Evolutionary conservation across 129 eudicot genomes (phyloP).

Genomic region (Apium graveolens): DNA sequence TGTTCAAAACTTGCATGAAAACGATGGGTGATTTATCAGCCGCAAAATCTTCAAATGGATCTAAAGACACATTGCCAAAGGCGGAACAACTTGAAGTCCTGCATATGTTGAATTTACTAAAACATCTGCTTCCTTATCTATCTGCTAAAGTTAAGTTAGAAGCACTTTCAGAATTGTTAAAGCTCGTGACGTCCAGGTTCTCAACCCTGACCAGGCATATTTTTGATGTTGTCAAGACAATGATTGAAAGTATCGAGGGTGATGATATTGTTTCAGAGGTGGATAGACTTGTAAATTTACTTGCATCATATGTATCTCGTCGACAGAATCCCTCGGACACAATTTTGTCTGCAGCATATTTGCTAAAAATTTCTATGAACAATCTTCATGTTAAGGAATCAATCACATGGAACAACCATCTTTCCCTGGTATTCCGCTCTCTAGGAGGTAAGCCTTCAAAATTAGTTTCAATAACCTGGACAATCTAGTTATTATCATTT

Average conservation of each 20-base stretch:
- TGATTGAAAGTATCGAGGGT: constrained; percentile 35
- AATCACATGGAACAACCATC: constrained; percentile 37
- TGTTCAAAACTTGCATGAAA: constrained; percentile 43
- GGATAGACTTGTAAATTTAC: constrained; percentile 41
- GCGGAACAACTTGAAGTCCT: constrained; percentile 60
- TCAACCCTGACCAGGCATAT: constrained; percentile 59
- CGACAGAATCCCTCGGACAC: constrained; percentile 59
- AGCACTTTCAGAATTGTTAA: constrained; percentile 38
- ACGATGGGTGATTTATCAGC: constrained; percentile 33
- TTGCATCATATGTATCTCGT: constrained; percentile 48
- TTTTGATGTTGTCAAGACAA: constrained; percentile 47
- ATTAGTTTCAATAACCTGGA: background rate
- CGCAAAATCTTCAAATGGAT: constrained; percentile 30
- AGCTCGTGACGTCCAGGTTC: constrained; percentile 36
- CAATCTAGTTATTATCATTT: background rate
- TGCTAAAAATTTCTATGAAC: constrained; percentile 44
- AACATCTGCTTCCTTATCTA: constrained; percentile 58
- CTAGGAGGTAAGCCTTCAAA: constrained; percentile 49
- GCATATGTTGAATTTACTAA: constrained; percentile 63
- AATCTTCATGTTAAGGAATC: constrained; percentile 44
- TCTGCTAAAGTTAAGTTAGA: constrained; percentile 34
- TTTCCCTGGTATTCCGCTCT: constrained; percentile 41
- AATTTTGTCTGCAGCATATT: constrained; percentile 50
- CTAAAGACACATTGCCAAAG: constrained; percentile 33
- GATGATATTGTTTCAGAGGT: constrained; percentile 39